Base-by-base conservation (phyloP, 2,329 filamentous ascomycete species). In the Penicillium sp. region DNA sequence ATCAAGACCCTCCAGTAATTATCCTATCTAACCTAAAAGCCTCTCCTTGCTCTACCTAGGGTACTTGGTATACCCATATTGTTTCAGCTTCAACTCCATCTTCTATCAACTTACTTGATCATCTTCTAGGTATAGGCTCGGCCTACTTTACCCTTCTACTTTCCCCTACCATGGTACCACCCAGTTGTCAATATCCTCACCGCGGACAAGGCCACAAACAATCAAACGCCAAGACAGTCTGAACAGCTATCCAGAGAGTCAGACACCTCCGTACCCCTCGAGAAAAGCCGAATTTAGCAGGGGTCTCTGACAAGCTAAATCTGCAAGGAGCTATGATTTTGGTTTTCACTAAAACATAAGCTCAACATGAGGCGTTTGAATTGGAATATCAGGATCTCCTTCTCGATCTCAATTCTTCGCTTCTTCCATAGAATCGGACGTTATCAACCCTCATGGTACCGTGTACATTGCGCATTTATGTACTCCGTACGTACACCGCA, bases 291-390 rank as follows among this genome's bases (percentile, higher is more conserved):
- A 35, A 33, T 42, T 11, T 36, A 10, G 30, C 30, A 37, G 46
- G 46, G 31, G 14, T 31, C 25, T 18, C 25, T 18, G n/a, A 28
- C 22, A 22, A 41, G 16, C 37, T 4, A 31, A 43, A 36, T 27
- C 38, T 31, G 46, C 46, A 48, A 48, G 46, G 46, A 48, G 46
- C 39, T 38, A 14, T n/a, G 18, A 18, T 29, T 41, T 41, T 41
- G 22, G 9, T 36, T 44, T 27, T 18, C 14, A 27, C 14, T 12
- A 35, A 46, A 29, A 46, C 43, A 40, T 39, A 33, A 34, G 28
- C 36, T 46, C 13, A 41, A 28, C 18, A 13, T 25, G n/a, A 37
- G 34, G 16, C 27, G 27, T 40, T 46, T 16, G n/a, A 8, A 16
- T 46, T 16, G n/a, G 11, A 16, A 16, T n/a, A 16, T 31, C 12